Evolutionary conservation across 345 rosid species (phyloP), one percentile per base, ranked within the genome.

Genomic region (Bruguiera sexangula): DNA sequence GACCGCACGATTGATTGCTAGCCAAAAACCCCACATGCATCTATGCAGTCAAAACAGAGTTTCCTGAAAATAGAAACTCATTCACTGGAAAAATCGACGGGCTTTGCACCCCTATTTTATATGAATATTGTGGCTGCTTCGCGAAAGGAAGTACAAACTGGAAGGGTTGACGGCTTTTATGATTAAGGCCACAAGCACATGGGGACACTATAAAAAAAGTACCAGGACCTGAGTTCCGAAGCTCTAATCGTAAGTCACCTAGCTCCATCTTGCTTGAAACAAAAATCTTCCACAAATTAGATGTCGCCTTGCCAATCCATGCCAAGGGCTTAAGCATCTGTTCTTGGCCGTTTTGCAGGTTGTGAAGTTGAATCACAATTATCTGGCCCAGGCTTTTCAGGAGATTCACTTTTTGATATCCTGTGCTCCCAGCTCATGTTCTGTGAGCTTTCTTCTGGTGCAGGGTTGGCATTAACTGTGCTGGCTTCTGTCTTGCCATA

Each of bases 261-360:
- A 70, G 65, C 54, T 69, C 61, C 73, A 56, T 76, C 72, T 76
- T 75, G 59, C 79, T 46, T 53, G 9, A 52, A 22, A 26, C 39
- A 58, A 29, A 75, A 62, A 63, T 63, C 75, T 54, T 69, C 29
- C 70, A 71, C 16, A 21, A 54, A 77, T 67, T 56, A 51, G 70
- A 60, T 34, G 43, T 66, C 61, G 69, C 62, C 30, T 66, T 52
- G 36, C 70, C 65, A 24, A 60, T 53, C 57, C 22, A 57, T 63
- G 76, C 61, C 18, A 13, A 3, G 50, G 48, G 70, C 36, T 79
- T 82, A 82, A 62, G 78, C 76, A 62, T 81, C 72, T 4, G 60
- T 73, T 88, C 88, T 85, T 51, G 74, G 77, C 59, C 89, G 90
- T 82, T 92, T 88, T 64, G 86, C 51, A 53, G 73, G 67, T 53